These are phyloP conservation scores for Trichophyton mentagrophytes DNA, from an alignment of 2,329 filamentous ascomycete species.

Conservation along the genomic window DNA sequence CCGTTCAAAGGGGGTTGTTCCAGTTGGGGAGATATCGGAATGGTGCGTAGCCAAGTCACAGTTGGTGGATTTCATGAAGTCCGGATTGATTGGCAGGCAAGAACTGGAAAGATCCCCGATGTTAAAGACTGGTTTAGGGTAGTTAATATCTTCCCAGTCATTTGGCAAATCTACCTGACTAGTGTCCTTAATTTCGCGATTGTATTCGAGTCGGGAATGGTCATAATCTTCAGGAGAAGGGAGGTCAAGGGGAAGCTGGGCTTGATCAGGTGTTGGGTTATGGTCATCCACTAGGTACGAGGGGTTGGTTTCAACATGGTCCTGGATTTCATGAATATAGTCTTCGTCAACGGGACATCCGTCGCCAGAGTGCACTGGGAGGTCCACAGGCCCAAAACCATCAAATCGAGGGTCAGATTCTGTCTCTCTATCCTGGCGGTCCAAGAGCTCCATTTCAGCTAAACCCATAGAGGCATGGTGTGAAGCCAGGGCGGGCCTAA, in stretches of 20 bases:
- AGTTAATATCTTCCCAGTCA: neutral
- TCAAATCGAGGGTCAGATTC: neutral
- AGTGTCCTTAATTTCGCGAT: neutral
- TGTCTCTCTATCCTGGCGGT: neutral
- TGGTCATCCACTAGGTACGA: neutral
- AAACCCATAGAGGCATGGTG: neutral
- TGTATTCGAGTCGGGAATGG: neutral
- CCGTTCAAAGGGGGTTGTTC: no score
- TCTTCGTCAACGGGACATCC: neutral
- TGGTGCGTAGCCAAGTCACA: neutral
- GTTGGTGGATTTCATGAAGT: neutral
- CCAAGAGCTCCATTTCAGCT: neutral
- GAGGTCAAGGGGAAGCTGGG: neutral
- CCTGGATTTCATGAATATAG: neutral
- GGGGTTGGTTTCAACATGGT: neutral
- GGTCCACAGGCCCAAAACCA: neutral
- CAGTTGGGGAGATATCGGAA: neutral
- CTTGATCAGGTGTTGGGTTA: neutral
- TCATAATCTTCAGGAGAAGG: neutral
- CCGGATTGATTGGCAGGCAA: constrained; percentile 2
- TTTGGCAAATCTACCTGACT: neutral
- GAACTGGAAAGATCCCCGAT: constrained; percentile 1
- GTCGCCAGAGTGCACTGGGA: neutral
- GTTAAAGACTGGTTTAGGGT: neutral
- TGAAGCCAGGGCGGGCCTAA: neutral